A percentile compares a stretch with the other conserved stretches of the same genome.
phyloP scores from a whole-genome alignment of 2,329 filamentous ascomycete species.

The Coniella lustricola region DNA sequence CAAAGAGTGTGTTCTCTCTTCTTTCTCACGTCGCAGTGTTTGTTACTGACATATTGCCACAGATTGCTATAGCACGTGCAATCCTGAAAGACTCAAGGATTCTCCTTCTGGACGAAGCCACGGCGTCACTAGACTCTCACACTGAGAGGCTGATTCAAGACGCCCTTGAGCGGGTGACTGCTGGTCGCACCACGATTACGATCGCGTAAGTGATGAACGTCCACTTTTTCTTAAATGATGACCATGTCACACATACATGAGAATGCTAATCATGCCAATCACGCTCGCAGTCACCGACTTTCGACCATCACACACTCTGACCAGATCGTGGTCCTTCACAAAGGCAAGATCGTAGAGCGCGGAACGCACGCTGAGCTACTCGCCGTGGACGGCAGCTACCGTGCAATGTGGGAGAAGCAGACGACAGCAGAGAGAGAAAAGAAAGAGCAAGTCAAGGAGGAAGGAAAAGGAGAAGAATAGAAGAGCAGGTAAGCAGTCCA shows the following conservation, averaged over 20 bases:
- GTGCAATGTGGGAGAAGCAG: conserved; percentile 47
- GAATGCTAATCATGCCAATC: not conserved
- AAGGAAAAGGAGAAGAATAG: conserved; percentile 5
- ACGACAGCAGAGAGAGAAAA: conserved; percentile 34
- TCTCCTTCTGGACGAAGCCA: conserved; percentile 90
- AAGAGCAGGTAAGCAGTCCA: too few relatives aligned
- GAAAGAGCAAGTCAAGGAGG: conserved; percentile 15
- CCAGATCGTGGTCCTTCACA: conserved; percentile 46
- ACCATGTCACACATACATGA: not conserved
- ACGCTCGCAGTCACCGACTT: conserved; percentile 38
- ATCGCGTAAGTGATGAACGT: conserved; percentile 33
- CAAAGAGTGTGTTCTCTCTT: conserved; percentile 50
- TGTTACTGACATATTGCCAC: not conserved
- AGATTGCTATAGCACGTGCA: conserved; percentile 78
- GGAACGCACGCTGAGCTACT: conserved; percentile 44
- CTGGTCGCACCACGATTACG: conserved; percentile 45
- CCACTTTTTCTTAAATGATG: not conserved
- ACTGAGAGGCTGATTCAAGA: conserved; percentile 91
- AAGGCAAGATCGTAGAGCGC: conserved; percentile 43
- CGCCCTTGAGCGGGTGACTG: conserved; percentile 18
- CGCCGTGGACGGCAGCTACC: conserved; percentile 37
- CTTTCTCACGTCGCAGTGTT: too few relatives aligned
- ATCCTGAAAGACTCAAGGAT: conserved; percentile 88
- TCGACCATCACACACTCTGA: conserved; percentile 52
- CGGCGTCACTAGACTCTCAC: conserved; percentile 82